Percentiles rank a stretch among this genome's conserved stretches.
phyloP scores from a whole-genome alignment of 768 basidiomycete genomes.

The Rickenella mellea region DNA sequence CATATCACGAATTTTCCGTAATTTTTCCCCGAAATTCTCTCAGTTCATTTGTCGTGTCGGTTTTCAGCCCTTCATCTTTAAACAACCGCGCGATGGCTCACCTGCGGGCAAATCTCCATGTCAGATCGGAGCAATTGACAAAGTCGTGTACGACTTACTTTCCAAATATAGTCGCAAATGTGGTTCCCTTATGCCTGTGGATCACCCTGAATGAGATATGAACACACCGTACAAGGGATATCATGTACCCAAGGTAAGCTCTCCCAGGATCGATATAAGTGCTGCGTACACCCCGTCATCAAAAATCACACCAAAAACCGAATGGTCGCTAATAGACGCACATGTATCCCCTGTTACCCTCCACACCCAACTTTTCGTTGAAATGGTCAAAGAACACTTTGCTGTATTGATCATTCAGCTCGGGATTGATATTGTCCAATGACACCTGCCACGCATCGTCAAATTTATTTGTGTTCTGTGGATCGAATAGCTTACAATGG shows the following conservation, averaged over 20 bases:
- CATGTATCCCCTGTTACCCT: conserved; percentile 53
- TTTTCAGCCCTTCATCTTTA: too few relatives aligned
- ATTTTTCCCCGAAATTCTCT: too few relatives aligned
- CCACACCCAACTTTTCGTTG: conserved; percentile 39
- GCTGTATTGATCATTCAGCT: conserved; percentile 43
- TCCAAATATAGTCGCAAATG: conserved; percentile 36
- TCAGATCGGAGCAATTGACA: too few relatives aligned
- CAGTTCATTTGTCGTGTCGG: too few relatives aligned
- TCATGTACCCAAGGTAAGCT: conserved; percentile 35
- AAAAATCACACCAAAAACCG: background rate
- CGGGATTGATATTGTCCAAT: conserved; percentile 43
- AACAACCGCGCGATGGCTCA: too few relatives aligned
- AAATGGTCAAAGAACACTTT: conserved; percentile 46
- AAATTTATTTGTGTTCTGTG: background rate
- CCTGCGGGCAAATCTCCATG: too few relatives aligned
- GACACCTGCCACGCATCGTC: conserved; percentile 30
- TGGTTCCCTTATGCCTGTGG: conserved; percentile 32
- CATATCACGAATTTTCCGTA: too few relatives aligned
- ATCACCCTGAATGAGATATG: background rate
- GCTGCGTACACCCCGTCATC: conserved; percentile 13
- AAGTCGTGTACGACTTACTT: too few relatives aligned
- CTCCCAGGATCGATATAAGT: conserved; percentile 45
- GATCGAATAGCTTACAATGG: conserved; percentile 34
- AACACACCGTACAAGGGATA: background rate
- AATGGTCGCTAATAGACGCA: conserved; percentile 14